Evolutionary conservation across 148 eudicot genomes (phyloP).

Genomic region (Chenopodium formosanum): DNA sequence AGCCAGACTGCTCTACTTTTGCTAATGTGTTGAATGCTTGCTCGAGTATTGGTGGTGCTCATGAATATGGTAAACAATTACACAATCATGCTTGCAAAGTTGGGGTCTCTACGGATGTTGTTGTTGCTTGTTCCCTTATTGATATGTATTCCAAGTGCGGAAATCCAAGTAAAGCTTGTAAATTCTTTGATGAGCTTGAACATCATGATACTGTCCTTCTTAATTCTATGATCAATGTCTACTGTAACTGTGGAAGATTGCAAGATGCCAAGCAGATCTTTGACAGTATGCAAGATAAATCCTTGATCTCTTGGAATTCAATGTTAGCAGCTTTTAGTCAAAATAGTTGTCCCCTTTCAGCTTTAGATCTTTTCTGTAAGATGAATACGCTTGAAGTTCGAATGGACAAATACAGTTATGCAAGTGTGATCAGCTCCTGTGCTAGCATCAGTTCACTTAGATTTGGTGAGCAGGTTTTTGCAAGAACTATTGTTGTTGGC

Average conservation of each 20-base stretch:
- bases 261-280: slow-evolving; percentile 73
- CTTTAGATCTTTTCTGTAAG: slow-evolving; percentile 53
- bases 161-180: slow-evolving; percentile 55
- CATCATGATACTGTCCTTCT: slow-evolving; percentile 67
- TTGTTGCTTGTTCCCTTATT: slow-evolving; percentile 61
- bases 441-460: slow-evolving; percentile 64
- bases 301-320: slow-evolving; percentile 88
- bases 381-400: slow-evolving; percentile 54
- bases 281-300: slow-evolving; percentile 51
- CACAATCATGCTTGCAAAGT: slow-evolving; percentile 55
- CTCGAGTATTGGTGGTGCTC: slow-evolving; percentile 41
- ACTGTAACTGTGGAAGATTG: slow-evolving; percentile 65
- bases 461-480: slow-evolving; percentile 76
- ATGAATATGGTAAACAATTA: slow-evolving; percentile 52
- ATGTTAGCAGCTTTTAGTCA: slow-evolving; percentile 77
- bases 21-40: slow-evolving; percentile 64
- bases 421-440: slow-evolving; percentile 83
- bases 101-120: slow-evolving; percentile 48
- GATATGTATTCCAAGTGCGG: slow-evolving; percentile 74
- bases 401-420: slow-evolving; percentile 61
- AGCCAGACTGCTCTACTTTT: slow-evolving; percentile 61
- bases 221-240: slow-evolving; percentile 81
- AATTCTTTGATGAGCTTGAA: slow-evolving; percentile 61
- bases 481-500: slow-evolving; percentile 59
- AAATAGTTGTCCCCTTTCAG: slow-evolving; percentile 61